These are phyloP conservation scores for Daphne laureola DNA, from an alignment of 441 rosid genomes.

Conservation along the genomic window DNA sequence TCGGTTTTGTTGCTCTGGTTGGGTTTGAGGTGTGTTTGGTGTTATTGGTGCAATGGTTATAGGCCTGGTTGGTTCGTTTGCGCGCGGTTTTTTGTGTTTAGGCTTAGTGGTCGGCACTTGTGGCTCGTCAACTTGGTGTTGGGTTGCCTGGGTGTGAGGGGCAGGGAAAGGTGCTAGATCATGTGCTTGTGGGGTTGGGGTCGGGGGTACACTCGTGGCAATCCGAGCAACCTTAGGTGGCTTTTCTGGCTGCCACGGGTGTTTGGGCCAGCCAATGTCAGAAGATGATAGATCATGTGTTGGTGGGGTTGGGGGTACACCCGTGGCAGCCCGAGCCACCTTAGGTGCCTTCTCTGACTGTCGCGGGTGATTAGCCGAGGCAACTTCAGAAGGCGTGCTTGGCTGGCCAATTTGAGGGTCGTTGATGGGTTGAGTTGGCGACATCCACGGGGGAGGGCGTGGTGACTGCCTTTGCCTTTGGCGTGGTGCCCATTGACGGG, in stretches of 20 bases:
- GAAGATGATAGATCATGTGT: no score
- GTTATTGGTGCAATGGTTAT: not conserved
- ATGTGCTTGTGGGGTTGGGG: slow-evolving; percentile 14
- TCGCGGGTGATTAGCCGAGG: no score
- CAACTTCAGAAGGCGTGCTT: no score
- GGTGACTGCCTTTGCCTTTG: no score
- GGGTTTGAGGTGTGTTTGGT: slow-evolving; percentile 4
- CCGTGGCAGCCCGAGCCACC: not conserved
- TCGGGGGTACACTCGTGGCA: not conserved
- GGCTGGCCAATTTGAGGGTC: no score
- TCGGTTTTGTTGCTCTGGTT: slow-evolving; percentile 1
- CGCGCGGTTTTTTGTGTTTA: not conserved
- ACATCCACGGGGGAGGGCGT: no score
- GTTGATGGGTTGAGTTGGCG: no score
- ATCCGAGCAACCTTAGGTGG: no score
- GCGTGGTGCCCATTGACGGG: not conserved
- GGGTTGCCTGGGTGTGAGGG: not conserved
- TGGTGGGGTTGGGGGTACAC: not conserved
- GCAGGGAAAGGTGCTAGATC: slow-evolving; percentile 15
- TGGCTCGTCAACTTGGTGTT: not conserved
- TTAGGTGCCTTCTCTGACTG: no score
- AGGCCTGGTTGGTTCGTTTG: slow-evolving; percentile 6
- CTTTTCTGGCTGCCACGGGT: slow-evolving; percentile 11
- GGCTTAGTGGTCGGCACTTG: not conserved
- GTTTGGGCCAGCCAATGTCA: not conserved